A percentile compares a stretch with the other conserved stretches of the same genome.
Evolutionary conservation across 352 stramenopile species (phyloP).

Genomic region (Globisporangium radiosum): DNA sequence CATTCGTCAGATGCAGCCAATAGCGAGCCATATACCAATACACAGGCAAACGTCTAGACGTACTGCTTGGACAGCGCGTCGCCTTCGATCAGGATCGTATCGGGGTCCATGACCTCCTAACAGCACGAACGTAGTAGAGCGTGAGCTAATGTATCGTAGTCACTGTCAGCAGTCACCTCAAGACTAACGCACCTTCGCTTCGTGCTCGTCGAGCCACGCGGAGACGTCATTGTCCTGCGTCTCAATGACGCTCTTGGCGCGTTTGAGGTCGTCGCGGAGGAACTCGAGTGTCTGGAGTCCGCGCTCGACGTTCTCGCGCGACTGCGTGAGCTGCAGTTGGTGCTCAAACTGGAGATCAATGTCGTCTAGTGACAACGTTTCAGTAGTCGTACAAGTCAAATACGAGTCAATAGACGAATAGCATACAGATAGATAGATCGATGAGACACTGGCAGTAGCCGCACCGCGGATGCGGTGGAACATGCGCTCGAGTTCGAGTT

Average conservation of each 20-base stretch:
- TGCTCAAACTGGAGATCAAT: conserved; percentile 86
- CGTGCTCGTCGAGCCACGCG: conserved; percentile 69
- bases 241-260: conserved; percentile 43
- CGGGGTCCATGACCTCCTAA: conserved; percentile 66
- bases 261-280: conserved; percentile 56
- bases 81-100: conserved; percentile 71
- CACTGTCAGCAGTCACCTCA: not conserved
- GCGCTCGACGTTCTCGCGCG: conserved; percentile 63
- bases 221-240: conserved; percentile 53
- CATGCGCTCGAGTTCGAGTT: conserved; percentile 65
- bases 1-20: not conserved
- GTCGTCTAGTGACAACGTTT: conserved; percentile 25
- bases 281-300: conserved; percentile 71
- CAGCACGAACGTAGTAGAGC: not conserved
- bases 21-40: not conserved
- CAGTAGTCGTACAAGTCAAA: not conserved
- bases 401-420: not conserved
- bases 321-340: conserved; percentile 77
- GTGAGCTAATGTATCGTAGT: not conserved
- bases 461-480: conserved; percentile 77
- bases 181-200: conserved; percentile 37
- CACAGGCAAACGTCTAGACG: conserved; percentile 9
- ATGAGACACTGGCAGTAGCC: not conserved
- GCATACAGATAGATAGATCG: not conserved
- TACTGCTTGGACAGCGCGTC: conserved; percentile 82